A percentile compares a stretch with the other conserved stretches of the same genome.
Evolutionary conservation across 495 filamentous ascomycete species (phyloP).

Genomic region (Ascodesmis nigricans): DNA sequence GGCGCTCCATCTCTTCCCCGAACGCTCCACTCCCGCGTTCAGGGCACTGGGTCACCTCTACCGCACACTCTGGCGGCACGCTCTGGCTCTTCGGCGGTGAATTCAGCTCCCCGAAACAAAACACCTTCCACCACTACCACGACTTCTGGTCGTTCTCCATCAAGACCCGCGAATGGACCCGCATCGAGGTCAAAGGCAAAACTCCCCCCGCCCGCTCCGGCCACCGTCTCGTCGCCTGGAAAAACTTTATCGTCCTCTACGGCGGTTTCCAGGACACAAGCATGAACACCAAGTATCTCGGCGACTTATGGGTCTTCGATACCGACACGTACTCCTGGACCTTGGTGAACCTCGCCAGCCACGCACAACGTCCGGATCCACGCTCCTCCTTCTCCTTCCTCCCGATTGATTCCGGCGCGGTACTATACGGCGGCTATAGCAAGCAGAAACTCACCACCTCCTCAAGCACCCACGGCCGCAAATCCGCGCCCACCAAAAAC

Average conservation of each 20-base stretch:
- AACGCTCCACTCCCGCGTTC: conserved; percentile 80
- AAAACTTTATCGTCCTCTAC: conserved; percentile 55
- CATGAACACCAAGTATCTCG: conserved; percentile 73
- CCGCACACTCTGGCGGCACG: conserved; percentile 61
- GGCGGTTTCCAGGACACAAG: conserved; percentile 92
- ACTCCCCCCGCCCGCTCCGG: conserved; percentile 75
- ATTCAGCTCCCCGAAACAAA: conserved; percentile 69
- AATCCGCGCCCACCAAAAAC: conserved; percentile 29
- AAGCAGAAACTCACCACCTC: conserved; percentile 47
- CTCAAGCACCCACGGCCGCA: conserved; percentile 8
- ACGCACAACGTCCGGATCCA: conserved; percentile 68
- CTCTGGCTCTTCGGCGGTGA: conserved; percentile 81
- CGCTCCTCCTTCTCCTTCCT: conserved; percentile 76
- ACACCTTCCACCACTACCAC: conserved; percentile 97
- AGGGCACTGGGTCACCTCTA: conserved; percentile 49
- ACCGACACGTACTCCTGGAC: conserved; percentile 23
- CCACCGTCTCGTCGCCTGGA: conserved; percentile 87
- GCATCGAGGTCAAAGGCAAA: conserved; percentile 58
- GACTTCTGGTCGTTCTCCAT: conserved; percentile 91
- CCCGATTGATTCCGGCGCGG: conserved; percentile 71
- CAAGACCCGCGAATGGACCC: conserved; percentile 62
- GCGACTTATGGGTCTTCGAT: conserved; percentile 42
- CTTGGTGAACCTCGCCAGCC: conserved; percentile 33
- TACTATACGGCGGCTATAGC: conserved; percentile 82
- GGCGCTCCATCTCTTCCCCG: conserved; percentile 68